phyloP scores from a whole-genome alignment of 2,329 filamentous ascomycete species.

The Thyridium curvatum region DNA sequence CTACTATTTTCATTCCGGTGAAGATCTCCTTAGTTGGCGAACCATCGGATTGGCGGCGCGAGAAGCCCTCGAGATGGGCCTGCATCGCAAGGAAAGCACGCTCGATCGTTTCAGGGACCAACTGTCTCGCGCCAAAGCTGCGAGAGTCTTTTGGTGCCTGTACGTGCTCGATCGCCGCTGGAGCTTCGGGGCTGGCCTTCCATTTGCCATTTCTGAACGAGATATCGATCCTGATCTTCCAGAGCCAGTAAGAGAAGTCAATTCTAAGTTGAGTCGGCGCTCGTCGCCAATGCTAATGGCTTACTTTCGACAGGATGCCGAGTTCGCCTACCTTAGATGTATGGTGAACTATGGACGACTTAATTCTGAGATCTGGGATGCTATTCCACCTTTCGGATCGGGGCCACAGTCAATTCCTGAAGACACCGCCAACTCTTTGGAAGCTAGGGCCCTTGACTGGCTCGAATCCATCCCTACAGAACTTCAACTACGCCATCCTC shows the following conservation, averaged over 20 bases:
- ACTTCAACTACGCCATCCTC: conserved; percentile 27
- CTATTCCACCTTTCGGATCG: conserved; percentile 30
- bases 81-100: conserved; percentile 38
- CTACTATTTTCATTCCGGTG: conserved; percentile 37
- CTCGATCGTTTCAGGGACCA: conserved; percentile 26
- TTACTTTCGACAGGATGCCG: too few species aligned
- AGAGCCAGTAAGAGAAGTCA: conserved; percentile 29
- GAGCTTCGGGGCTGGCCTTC: conserved; percentile 44
- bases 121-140: conserved; percentile 20
- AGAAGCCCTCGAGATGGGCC: conserved; percentile 39
- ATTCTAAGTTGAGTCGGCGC: too few species aligned
- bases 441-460: conserved; percentile 37
- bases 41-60: conserved; percentile 38
- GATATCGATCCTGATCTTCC: conserved; percentile 43
- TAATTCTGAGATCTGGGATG: conserved; percentile 38
- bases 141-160: conserved; percentile 41
- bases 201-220: conserved; percentile 39
- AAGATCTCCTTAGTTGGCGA: conserved; percentile 42
- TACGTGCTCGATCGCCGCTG: conserved; percentile 45
- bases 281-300: too few species aligned
- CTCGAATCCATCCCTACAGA: conserved; percentile 35
- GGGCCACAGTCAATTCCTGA: conserved; percentile 24
- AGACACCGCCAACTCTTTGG: conserved; percentile 31
- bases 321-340: conserved; percentile 39
- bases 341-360: conserved; percentile 41